Evolutionary conservation across 2,329 filamentous ascomycete species (phyloP).

Genomic region (Fusarium sacchari): DNA sequence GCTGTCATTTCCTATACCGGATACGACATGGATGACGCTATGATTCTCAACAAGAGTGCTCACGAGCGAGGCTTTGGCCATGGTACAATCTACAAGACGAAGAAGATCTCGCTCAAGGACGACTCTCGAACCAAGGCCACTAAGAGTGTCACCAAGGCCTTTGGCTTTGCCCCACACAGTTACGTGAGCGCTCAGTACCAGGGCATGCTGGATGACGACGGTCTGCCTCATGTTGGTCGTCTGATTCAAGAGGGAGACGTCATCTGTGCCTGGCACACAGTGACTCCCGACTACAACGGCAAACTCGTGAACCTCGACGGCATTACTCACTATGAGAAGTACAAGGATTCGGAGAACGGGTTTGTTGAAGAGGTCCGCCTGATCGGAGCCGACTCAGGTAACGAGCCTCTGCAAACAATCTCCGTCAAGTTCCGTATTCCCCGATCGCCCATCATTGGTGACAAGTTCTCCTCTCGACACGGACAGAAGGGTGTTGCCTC

Average conservation of each 20-base stretch:
- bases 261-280: conserved; percentile 89
- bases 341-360: conserved; percentile 89
- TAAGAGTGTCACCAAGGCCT: conserved; percentile 80
- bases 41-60: conserved; percentile 98
- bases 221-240: conserved; percentile 82
- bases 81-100: conserved; percentile 97
- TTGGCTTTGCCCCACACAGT: conserved; percentile 87
- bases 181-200: conserved; percentile 76
- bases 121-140: conserved; percentile 74
- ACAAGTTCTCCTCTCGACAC: conserved; percentile 99
- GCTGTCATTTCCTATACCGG: conserved; percentile 98
- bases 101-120: conserved; percentile 87
- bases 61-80: conserved; percentile 96
- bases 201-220: conserved; percentile 84
- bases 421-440: conserved; percentile 94
- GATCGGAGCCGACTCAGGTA: conserved; percentile 84
- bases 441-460: conserved; percentile 90
- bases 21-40: conserved; percentile 99
- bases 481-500: conserved; percentile 98
- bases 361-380: conserved; percentile 94
- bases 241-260: conserved; percentile 83
- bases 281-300: conserved; percentile 81
- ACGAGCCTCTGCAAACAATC: conserved; percentile 85
- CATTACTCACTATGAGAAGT: conserved; percentile 87
- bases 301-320: conserved; percentile 87